phyloP scores from a whole-genome alignment of 495 filamentous ascomycete genomes.

The Aspergillus asperescens region DNA sequence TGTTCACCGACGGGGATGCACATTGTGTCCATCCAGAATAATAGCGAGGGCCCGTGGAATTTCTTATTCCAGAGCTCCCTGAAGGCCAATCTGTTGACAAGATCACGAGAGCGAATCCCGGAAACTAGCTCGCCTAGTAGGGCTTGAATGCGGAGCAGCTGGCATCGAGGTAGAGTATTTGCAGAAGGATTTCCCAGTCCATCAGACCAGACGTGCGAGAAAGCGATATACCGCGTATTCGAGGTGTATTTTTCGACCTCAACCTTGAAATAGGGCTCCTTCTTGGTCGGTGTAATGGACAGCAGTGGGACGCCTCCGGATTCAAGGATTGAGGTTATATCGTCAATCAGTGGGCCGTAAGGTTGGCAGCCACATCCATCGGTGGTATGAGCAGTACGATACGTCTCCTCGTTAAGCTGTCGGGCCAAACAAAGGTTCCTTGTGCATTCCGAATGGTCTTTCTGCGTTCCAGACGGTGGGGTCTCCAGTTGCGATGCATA shows the following conservation, averaged over 20 bases:
- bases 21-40: conserved; percentile 8
- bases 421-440: not conserved
- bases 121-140: not conserved
- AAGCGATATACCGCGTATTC: conserved; percentile 4
- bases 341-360: not conserved
- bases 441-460: not conserved
- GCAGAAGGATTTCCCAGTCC: conserved; percentile 3
- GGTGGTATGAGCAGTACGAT: conserved; percentile 1
- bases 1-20: conserved; percentile 2
- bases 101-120: not conserved
- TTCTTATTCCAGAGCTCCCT: conserved; percentile 4
- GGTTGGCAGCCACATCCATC: not conserved
- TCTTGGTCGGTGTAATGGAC: not conserved
- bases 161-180: conserved; percentile 1
- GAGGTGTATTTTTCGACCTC: not conserved
- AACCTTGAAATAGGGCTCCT: not conserved
- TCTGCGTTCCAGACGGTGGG: not conserved
- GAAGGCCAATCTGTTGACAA: conserved; percentile 3
- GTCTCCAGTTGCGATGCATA: conserved; percentile 3
- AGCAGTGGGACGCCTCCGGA: not conserved
- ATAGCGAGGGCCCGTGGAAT: conserved; percentile 2
- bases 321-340: not conserved
- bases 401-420: conserved; percentile 4
- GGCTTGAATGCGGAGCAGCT: not conserved
- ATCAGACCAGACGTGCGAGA: conserved; percentile 6